A percentile compares a stretch with the other conserved stretches of the same genome.
phyloP scores from a whole-genome alignment of 768 basidiomycete species.

The Naematelia aurantialba region DNA sequence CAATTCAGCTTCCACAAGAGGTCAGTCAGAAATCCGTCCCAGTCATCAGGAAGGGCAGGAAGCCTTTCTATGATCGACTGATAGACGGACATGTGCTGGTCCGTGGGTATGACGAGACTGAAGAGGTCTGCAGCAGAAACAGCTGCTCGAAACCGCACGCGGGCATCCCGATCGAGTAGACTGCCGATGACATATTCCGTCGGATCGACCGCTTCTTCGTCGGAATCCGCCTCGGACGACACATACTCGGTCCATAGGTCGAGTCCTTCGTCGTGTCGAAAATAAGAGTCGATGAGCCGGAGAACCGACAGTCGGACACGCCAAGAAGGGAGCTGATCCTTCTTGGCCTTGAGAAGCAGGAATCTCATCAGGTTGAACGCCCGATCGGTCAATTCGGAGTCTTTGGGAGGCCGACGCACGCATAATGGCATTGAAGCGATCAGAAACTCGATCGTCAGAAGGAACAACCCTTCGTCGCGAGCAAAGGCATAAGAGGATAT shows the following conservation, averaged over 20 bases:
- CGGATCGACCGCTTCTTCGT: constrained; percentile 44
- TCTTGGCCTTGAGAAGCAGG: constrained; percentile 54
- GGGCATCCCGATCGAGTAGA: constrained; percentile 67
- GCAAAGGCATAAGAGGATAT: constrained; percentile 59
- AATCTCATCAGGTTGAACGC: constrained; percentile 58
- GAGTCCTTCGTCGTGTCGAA: constrained; percentile 60
- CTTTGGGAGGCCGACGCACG: constrained; percentile 52
- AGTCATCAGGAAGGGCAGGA: constrained; percentile 49
- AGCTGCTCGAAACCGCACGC: constrained; percentile 76
- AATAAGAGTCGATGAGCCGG: constrained; percentile 65
- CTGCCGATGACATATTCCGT: constrained; percentile 57
- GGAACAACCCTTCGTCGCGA: constrained; percentile 57
- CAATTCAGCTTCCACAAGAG: constrained; percentile 76
- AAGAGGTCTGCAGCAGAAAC: constrained; percentile 55
- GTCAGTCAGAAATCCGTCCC: constrained; percentile 74
- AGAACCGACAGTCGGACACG: constrained; percentile 58
- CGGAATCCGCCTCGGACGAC: constrained; percentile 2
- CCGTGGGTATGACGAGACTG: constrained; percentile 67
- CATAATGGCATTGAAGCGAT: constrained; percentile 63
- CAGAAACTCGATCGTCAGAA: constrained; percentile 62
- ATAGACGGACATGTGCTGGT: constrained; percentile 63
- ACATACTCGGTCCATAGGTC: constrained; percentile 53
- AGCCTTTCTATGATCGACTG: constrained; percentile 21
- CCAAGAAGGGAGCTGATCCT: constrained; percentile 60
- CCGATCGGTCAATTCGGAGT: constrained; percentile 53